phyloP scores from a whole-genome alignment of 2,329 filamentous ascomycete species.

The Sphaerulina vaccinii region DNA sequence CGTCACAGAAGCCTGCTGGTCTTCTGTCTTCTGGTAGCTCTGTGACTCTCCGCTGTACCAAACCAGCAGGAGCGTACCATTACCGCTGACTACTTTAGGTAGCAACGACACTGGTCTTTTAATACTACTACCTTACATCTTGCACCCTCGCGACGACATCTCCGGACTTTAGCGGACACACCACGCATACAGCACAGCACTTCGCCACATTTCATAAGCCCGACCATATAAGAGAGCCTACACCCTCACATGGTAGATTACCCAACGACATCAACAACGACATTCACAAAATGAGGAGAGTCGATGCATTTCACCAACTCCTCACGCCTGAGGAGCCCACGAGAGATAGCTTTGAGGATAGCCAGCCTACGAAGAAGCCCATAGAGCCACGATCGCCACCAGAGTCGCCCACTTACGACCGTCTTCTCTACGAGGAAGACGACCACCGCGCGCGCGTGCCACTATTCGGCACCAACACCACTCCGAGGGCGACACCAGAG shows the following conservation, averaged over 20 bases:
- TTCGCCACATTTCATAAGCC: constrained; percentile 18
- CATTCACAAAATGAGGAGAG: constrained; percentile 14
- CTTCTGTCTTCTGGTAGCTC: not conserved
- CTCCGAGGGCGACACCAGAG: constrained; percentile 8
- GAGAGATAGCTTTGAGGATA: constrained; percentile 23
- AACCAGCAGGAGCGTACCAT: constrained; percentile 7
- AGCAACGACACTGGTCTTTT: constrained; percentile 4
- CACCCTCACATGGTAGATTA: constrained; percentile 14
- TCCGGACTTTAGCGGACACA: constrained; percentile 25
- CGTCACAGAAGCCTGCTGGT: constrained; percentile 19
- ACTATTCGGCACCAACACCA: constrained; percentile 14
- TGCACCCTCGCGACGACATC: not conserved
- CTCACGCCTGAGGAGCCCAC: constrained; percentile 27
- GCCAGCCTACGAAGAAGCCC: constrained; percentile 7
- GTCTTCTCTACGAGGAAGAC: constrained; percentile 23
- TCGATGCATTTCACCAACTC: constrained; percentile 18
- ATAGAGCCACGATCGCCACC: constrained; percentile 23
- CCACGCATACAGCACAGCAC: constrained; percentile 19
- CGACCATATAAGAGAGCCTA: constrained; percentile 16
- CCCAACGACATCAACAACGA: constrained; percentile 2
- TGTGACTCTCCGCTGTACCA: constrained; percentile 20
- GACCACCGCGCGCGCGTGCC: constrained; percentile 6
- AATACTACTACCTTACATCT: not conserved
- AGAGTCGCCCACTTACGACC: constrained; percentile 24
- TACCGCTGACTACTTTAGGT: constrained; percentile 1